Evolutionary conservation across 2,329 filamentous ascomycete species (phyloP).

Genomic region (Pyrenochaeta sp.): DNA sequence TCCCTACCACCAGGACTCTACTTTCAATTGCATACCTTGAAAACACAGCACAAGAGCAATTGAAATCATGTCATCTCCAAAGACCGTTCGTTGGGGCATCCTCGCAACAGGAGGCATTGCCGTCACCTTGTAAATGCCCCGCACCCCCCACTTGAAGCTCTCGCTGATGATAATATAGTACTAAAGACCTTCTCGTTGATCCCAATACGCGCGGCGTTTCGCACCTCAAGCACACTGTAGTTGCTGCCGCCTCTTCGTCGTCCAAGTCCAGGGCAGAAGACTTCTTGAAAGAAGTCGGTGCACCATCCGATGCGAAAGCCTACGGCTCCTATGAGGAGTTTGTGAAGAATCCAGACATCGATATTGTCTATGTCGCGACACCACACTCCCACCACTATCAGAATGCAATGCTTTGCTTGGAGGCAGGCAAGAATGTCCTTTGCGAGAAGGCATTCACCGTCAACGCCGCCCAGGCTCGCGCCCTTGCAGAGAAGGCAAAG

Average conservation of each 20-base stretch:
- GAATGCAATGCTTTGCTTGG: slow-evolving; percentile 83
- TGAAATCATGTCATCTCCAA: slow-evolving; percentile 41
- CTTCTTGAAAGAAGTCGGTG: slow-evolving; percentile 75
- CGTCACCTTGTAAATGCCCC: slow-evolving; percentile 49
- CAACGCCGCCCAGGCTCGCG: slow-evolving; percentile 77
- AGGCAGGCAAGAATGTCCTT: slow-evolving; percentile 85
- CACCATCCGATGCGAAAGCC: slow-evolving; percentile 71
- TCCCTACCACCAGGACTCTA: background rate
- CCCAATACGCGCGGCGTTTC: slow-evolving; percentile 71
- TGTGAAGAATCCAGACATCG: slow-evolving; percentile 77
- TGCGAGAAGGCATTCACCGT: slow-evolving; percentile 93
- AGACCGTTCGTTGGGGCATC: slow-evolving; percentile 54
- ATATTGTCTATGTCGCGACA: slow-evolving; percentile 88
- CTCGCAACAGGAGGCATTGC: slow-evolving; percentile 59
- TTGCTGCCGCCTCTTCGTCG: slow-evolving; percentile 80
- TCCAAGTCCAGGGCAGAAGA: slow-evolving; percentile 72
- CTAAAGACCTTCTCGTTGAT: slow-evolving; percentile 79
- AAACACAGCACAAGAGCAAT: background rate
- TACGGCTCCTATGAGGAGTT: slow-evolving; percentile 86
- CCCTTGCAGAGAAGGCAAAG: slow-evolving; percentile 74
- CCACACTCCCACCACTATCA: slow-evolving; percentile 94
- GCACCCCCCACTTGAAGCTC: slow-evolving; percentile 17
- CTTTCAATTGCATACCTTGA: background rate
- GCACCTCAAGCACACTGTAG: slow-evolving; percentile 78
- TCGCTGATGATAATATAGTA: slow-evolving; percentile 40